Evolutionary conservation across 805 yeast genomes (phyloP), one percentile per base, ranked within the genome.

Genomic region (Starmera dryadoides): DNA sequence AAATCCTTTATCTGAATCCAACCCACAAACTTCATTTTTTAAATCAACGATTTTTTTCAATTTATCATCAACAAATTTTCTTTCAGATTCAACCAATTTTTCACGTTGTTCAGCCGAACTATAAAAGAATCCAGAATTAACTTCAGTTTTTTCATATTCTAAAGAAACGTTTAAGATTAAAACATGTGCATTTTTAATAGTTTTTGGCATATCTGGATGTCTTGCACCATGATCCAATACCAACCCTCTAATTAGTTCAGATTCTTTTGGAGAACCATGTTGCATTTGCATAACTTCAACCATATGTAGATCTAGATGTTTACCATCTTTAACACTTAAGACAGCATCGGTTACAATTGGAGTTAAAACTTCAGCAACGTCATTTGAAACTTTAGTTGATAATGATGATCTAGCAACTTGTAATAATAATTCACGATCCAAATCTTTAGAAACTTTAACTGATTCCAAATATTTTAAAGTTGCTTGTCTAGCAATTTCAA

Each of bases 271-370:
- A 30, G 82, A 74, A 49, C 86, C 85, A 56, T 85, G 91, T 74
- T 93, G 96, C 98, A 93, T 94, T 49, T 93, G 81, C 94, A 93
- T 93, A 56, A 93, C 85, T 67, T 93, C 98, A 51, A 93, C 81
- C 98, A 93, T 93, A 62, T 93, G 97, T 50, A 93, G 70, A 61
- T 93, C 98, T 41, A 91, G 68, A 22, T 59, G 58, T n/a, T 68
- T 68, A 28, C 67, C 69, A 45, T 69, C 69, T 49, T 76, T 72
- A 26, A 91, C 91, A 36, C 83, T 74, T 45, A 91, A 69, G 8
- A 93, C 98, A 1, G 98, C 96, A 60, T 93, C 98, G 2, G 97
- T 86, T 35, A 93, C 96, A 46, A 93, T 86, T 34, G 98, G 98
- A 1, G 96, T 78, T 55, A 93, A 73, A 3, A 85, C 79, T 44